These are phyloP conservation scores for Agapanthus africanus DNA, from an alignment of 106 monocot genomes.

Conservation along the genomic window DNA sequence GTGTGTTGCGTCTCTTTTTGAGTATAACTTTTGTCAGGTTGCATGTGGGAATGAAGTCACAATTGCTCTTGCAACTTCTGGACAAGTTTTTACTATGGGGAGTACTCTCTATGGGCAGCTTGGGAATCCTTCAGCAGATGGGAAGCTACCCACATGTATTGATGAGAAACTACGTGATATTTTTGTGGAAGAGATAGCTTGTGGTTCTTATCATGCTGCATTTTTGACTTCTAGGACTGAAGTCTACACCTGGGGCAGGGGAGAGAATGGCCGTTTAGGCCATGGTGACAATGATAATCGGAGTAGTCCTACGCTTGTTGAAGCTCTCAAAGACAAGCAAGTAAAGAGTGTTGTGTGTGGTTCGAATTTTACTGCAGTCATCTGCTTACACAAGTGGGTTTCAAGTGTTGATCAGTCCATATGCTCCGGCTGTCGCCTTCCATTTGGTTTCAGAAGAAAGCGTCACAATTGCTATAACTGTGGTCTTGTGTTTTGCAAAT, in stretches of 20 bases:
- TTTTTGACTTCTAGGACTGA: constrained; percentile 42
- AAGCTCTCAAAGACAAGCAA: constrained; percentile 40
- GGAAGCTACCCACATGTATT: constrained; percentile 27
- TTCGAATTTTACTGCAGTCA: constrained; percentile 41
- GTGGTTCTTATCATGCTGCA: constrained; percentile 44
- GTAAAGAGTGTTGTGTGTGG: constrained; percentile 47
- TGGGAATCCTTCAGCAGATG: constrained; percentile 34
- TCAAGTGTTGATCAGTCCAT: constrained; percentile 41
- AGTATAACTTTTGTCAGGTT: constrained; percentile 34
- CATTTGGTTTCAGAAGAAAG: constrained; percentile 49
- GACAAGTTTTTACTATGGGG: constrained; percentile 41
- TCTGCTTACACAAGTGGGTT: constrained; percentile 43
- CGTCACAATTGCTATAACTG: constrained; percentile 51
- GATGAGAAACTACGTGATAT: constrained; percentile 21
- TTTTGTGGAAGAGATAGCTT: constrained; percentile 32
- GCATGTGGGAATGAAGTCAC: constrained; percentile 43
- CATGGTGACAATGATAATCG: constrained; percentile 40
- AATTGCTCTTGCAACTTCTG: constrained; percentile 29
- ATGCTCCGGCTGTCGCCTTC: constrained; percentile 39
- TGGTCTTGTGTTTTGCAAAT: constrained; percentile 49
- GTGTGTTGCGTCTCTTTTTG: constrained; percentile 31
- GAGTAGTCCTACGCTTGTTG: constrained; percentile 31
- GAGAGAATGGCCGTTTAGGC: constrained; percentile 40
- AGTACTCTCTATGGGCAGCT: constrained; percentile 36
- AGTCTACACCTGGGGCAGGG: constrained; percentile 47